Conservation (phyloP, 2,329 filamentous ascomycete species). For the Alternaria infectoria region DNA sequence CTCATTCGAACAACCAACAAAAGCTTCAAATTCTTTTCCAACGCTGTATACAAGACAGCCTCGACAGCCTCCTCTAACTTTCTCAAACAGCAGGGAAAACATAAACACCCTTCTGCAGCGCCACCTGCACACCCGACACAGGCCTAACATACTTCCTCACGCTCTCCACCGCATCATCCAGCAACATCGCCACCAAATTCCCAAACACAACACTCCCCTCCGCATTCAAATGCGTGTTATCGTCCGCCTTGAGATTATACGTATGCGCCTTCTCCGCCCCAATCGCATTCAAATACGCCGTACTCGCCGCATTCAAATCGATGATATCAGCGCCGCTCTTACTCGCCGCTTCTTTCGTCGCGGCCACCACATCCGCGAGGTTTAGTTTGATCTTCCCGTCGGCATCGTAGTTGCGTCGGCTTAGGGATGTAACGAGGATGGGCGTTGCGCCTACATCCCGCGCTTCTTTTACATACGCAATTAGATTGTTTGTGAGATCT, state of each 20-base stretch:
- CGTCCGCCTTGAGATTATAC: slow-evolving; percentile 53
- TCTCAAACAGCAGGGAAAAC: slow-evolving; percentile 10
- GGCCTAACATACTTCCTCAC: slow-evolving; percentile 22
- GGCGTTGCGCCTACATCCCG: slow-evolving; percentile 39
- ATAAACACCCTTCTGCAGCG: slow-evolving; percentile 20
- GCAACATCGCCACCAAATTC: slow-evolving; percentile 24
- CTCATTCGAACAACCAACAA: too few species aligned
- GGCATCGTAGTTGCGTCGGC: slow-evolving; percentile 56
- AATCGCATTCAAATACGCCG: slow-evolving; percentile 59
- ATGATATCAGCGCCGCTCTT: slow-evolving; percentile 50
- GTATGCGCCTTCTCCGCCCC: slow-evolving; percentile 54
- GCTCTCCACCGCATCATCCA: slow-evolving; percentile 13
- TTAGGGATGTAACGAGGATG: slow-evolving; percentile 61
- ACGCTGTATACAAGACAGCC: not conserved
- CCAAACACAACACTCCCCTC: slow-evolving; percentile 33
- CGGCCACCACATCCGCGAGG: slow-evolving; percentile 53
- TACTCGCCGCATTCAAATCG: slow-evolving; percentile 60
- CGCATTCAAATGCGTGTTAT: slow-evolving; percentile 30
- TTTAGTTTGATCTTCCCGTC: slow-evolving; percentile 50
- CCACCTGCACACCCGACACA: slow-evolving; percentile 11
- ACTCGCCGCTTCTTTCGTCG: slow-evolving; percentile 56
- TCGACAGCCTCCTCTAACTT: not conserved
- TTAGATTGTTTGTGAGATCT: slow-evolving; percentile 59
- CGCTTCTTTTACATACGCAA: slow-evolving; percentile 47
- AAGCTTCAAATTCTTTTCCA: rapidly evolving